These are phyloP conservation scores for Suillus lakei DNA, from an alignment of 768 basidiomycete species.

Conservation along the genomic window DNA sequence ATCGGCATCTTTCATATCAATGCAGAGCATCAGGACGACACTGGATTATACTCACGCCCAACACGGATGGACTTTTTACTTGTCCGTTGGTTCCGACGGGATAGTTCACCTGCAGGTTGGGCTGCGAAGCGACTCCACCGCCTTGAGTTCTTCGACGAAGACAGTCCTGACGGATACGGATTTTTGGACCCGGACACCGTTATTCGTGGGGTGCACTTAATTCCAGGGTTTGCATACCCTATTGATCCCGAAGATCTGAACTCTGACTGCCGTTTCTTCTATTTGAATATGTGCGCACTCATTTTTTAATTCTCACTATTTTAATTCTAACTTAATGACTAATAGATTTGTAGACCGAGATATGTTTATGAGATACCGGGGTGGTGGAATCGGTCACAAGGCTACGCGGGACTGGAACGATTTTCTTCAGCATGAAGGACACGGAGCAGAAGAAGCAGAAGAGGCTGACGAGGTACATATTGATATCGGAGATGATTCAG, in stretches of 20 bases:
- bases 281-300: conserved; percentile 34
- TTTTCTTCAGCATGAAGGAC: background rate
- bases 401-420: background rate
- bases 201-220: conserved; percentile 43
- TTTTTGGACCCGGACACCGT: conserved; percentile 48
- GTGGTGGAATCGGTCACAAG: conserved; percentile 36
- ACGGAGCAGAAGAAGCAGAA: background rate
- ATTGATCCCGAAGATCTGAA: conserved; percentile 11
- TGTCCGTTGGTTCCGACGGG: conserved; percentile 43
- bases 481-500: background rate
- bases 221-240: conserved; percentile 42
- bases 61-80: conserved; percentile 43
- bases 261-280: conserved; percentile 34
- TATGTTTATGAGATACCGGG: conserved; percentile 41
- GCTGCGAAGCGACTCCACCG: conserved; percentile 34
- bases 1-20: conserved; percentile 19
- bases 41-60: background rate
- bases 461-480: background rate
- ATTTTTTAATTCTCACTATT: background rate
- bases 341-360: conserved; percentile 38
- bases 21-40: conserved; percentile 9
- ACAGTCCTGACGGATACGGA: conserved; percentile 41
- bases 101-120: conserved; percentile 32
- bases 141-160: conserved; percentile 40
- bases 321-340: background rate